Conservation (phyloP, 257 asterid genomes). For the Solanum dulcamara region DNA sequence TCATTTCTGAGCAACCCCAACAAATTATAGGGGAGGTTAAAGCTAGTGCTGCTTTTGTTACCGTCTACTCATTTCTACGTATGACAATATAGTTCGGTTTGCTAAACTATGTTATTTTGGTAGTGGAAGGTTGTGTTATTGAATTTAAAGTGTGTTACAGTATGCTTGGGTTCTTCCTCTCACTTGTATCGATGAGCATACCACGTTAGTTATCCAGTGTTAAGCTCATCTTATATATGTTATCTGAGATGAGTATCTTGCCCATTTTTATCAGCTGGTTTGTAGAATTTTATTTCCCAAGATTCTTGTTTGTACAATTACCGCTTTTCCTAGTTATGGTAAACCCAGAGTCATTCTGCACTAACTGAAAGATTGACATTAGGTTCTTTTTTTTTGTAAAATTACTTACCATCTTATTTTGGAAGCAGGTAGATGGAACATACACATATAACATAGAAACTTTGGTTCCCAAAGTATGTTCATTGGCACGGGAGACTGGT, state of each 20-base stretch:
- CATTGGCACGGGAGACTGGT: conserved; percentile 45
- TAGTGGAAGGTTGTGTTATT: background rate
- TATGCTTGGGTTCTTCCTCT: background rate
- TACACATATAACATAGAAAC: conserved; percentile 62
- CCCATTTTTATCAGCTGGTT: background rate
- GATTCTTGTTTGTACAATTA: background rate
- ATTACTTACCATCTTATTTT: conserved; percentile 1
- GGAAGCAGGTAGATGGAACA: conserved; percentile 72
- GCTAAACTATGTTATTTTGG: background rate
- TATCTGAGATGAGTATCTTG: background rate
- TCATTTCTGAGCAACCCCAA: background rate
- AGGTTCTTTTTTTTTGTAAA: background rate
- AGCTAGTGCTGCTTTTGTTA: background rate
- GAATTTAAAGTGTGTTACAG: background rate
- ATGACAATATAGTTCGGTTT: no score
- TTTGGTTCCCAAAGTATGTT: conserved; percentile 57
- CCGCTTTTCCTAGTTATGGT: background rate
- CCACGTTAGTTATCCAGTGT: background rate
- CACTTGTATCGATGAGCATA: background rate
- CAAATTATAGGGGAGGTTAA: background rate
- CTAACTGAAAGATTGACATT: background rate
- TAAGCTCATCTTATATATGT: background rate
- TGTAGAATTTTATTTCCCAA: background rate
- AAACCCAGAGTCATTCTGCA: background rate
- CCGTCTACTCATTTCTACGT: no score